Conservation (phyloP, 2,329 filamentous ascomycete genomes). For the Aspergillus fumigatus region DNA sequence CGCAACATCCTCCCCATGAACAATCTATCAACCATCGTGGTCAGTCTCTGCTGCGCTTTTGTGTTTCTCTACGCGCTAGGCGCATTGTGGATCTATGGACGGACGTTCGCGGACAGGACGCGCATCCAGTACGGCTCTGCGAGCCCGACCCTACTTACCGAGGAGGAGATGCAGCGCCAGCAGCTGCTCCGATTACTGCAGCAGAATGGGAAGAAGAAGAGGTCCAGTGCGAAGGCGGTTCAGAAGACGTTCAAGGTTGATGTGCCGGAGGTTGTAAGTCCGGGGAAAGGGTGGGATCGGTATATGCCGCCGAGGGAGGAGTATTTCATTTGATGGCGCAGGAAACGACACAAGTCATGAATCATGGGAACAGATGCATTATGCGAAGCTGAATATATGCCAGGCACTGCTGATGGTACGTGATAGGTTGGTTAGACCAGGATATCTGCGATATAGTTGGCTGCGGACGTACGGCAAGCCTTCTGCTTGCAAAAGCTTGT, state of each 20-base stretch:
- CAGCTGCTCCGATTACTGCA: slow-evolving; percentile 35
- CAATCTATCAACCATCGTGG: slow-evolving; percentile 20
- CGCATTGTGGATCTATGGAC: slow-evolving; percentile 23
- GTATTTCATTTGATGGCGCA: background rate
- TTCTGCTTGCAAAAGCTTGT: too few relatives aligned
- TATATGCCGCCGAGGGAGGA: slow-evolving; percentile 11
- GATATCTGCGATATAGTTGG: background rate
- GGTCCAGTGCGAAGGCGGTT: slow-evolving; percentile 11
- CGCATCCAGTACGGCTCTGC: slow-evolving; percentile 6
- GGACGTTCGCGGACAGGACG: slow-evolving; percentile 7
- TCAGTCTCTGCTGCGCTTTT: slow-evolving; percentile 26
- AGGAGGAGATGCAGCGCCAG: slow-evolving; percentile 38
- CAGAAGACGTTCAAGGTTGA: slow-evolving; percentile 28
- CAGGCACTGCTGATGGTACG: background rate
- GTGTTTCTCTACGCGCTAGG: slow-evolving; percentile 24
- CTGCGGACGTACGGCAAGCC: too few relatives aligned
- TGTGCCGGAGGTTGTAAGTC: slow-evolving; percentile 18
- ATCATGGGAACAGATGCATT: background rate
- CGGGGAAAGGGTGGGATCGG: slow-evolving; percentile 18
- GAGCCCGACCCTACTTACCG: slow-evolving; percentile 21
- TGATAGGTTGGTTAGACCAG: background rate
- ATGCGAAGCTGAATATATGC: background rate
- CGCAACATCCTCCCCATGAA: slow-evolving; percentile 25
- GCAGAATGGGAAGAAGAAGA: slow-evolving; percentile 22
- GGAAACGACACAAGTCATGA: background rate